Conservation (phyloP, 345 rosid species). For the Bretschneidera sinensis region DNA sequence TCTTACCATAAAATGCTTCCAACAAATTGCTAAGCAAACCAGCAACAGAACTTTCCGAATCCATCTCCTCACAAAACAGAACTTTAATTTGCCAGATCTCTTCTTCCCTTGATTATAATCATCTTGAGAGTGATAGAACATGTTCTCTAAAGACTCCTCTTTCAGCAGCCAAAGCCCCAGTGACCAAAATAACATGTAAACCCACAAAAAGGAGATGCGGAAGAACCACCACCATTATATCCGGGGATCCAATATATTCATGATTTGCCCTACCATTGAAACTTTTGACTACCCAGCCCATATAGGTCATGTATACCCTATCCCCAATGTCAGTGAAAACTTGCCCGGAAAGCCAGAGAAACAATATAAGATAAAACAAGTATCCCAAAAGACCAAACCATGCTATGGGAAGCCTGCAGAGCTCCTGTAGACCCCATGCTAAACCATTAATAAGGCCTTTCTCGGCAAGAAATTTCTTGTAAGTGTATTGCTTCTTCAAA, state of each 20-base stretch:
- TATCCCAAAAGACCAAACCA: conserved; percentile 70
- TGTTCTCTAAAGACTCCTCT: conserved; percentile 50
- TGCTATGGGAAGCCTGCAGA: conserved; percentile 52
- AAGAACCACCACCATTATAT: conserved; percentile 77
- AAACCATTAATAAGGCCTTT: conserved; percentile 44
- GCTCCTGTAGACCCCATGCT: conserved; percentile 67
- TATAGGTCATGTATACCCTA: conserved; percentile 73
- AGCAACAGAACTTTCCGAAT: conserved; percentile 50
- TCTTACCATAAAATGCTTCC: conserved; percentile 80
- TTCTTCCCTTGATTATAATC: conserved; percentile 34
- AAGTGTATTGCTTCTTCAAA: conserved; percentile 51
- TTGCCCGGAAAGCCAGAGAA: conserved; percentile 73
- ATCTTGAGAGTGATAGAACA: conserved; percentile 49
- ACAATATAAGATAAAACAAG: conserved; percentile 54
- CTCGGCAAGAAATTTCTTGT: conserved; percentile 37
- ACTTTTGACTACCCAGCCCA: conserved; percentile 71
- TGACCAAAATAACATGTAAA: conserved; percentile 49
- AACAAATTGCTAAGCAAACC: conserved; percentile 55
- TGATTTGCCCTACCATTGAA: conserved; percentile 26
- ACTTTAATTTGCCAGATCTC: conserved; percentile 24
- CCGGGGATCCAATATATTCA: conserved; percentile 65
- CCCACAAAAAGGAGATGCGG: conserved; percentile 73
- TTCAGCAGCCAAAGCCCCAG: conserved; percentile 67
- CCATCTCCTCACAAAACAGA: conserved; percentile 34
- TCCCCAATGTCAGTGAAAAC: conserved; percentile 51